phyloP scores from a whole-genome alignment of 164 flowering plant species.

The Umbellularia californica region DNA sequence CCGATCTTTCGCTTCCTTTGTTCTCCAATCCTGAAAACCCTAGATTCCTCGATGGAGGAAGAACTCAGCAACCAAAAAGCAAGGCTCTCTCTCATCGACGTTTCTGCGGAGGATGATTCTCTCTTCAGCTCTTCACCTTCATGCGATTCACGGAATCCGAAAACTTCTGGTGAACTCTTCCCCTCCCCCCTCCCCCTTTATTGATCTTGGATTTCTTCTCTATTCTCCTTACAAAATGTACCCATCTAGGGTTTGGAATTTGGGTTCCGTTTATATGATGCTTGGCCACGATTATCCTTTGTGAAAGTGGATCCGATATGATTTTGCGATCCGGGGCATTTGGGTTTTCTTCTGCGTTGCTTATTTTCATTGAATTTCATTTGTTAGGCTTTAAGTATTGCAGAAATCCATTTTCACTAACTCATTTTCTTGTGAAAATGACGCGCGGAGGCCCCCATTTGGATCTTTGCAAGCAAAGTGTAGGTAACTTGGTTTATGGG shows the following conservation, averaged over 20 bases:
- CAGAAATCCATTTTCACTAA: too few relatives aligned
- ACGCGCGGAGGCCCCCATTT: too few relatives aligned
- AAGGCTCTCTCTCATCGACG: slow-evolving; percentile 9
- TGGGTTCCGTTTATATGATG: background rate
- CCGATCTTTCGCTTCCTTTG: background rate
- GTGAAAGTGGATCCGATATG: background rate
- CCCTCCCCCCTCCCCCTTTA: too few relatives aligned
- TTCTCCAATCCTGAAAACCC: background rate
- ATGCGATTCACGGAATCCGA: slow-evolving; percentile 15
- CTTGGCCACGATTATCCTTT: background rate
- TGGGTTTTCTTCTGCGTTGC: background rate
- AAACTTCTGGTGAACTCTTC: background rate
- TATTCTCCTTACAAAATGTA: background rate
- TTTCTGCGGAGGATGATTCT: slow-evolving; percentile 11
- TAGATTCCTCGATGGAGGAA: slow-evolving; percentile 2
- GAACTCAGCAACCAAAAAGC: slow-evolving; percentile 4
- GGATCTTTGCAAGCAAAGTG: too few relatives aligned
- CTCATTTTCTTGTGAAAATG: too few relatives aligned
- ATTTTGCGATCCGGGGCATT: background rate
- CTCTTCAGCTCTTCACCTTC: background rate
- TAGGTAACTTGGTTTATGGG: too few relatives aligned
- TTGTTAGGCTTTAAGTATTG: too few relatives aligned
- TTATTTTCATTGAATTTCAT: background rate
- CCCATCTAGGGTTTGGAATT: background rate
- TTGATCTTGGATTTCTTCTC: background rate